These are phyloP conservation scores for Haplosporangium gracile DNA, from an alignment of 192 early-diverging fungal genomes.

Conservation along the genomic window DNA sequence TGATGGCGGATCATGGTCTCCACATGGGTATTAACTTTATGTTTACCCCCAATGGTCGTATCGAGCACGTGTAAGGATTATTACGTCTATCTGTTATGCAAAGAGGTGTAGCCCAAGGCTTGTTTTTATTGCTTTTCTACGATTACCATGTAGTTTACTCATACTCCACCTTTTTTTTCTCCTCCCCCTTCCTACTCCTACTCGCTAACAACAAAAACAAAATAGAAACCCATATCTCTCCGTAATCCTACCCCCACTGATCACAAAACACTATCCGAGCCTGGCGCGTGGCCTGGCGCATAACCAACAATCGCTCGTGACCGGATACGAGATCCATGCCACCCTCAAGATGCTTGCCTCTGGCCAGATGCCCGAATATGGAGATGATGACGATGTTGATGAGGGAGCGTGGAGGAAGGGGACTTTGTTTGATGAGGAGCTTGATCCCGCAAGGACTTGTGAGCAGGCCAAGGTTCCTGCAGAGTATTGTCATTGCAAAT, in stretches of 20 bases:
- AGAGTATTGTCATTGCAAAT: conserved; percentile 27
- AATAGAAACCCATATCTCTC: conserved; percentile 57
- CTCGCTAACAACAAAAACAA: neutral
- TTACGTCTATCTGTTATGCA: neutral
- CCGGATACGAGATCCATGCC: conserved; percentile 50
- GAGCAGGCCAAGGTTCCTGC: conserved; percentile 40
- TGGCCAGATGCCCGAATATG: conserved; percentile 18
- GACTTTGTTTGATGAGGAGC: conserved; percentile 45
- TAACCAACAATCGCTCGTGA: conserved; percentile 55
- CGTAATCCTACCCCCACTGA: conserved; percentile 50
- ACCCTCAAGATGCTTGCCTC: conserved; percentile 52
- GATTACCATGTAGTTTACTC: too few relatives aligned
- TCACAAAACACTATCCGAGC: conserved; percentile 36
- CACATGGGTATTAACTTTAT: conserved; percentile 61
- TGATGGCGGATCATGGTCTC: conserved; percentile 61
- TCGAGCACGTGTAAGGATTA: conserved; percentile 56
- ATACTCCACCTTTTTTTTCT: neutral
- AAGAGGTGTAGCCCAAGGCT: neutral
- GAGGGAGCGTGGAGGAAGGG: conserved; percentile 26
- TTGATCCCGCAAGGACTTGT: conserved; percentile 28
- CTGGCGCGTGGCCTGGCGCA: conserved; percentile 36
- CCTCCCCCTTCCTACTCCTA: too few relatives aligned
- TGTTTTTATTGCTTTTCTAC: neutral
- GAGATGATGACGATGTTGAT: conserved; percentile 34
- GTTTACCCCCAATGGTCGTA: conserved; percentile 53